Percentiles rank a stretch among this genome's conserved stretches.
These are phyloP conservation scores for Eucalyptus rudis DNA, from an alignment of 345 rosid species.

Conservation along the genomic window DNA sequence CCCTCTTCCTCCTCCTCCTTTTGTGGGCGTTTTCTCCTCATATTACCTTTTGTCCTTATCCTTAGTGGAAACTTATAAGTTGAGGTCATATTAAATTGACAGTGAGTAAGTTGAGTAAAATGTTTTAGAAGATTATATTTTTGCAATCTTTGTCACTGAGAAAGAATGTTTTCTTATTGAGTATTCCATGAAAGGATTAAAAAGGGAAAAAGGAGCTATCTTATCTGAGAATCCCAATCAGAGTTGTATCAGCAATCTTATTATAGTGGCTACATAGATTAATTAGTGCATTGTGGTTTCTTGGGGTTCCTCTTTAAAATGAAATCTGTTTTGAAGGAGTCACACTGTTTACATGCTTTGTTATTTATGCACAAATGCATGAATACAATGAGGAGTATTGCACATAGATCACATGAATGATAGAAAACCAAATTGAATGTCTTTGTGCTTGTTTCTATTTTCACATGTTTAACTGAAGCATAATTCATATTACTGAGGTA, in stretches of 20 bases:
- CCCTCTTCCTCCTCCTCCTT: not conserved
- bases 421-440: not conserved
- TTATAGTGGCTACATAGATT: not conserved
- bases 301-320: not conserved
- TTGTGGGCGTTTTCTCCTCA: not conserved
- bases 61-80: not conserved
- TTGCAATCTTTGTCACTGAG: not conserved
- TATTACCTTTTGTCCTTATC: not conserved
- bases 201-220: not conserved
- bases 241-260: not conserved
- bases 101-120: not conserved
- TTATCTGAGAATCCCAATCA: not conserved
- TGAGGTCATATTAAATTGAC: not conserved
- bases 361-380: not conserved
- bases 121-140: not conserved
- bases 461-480: not conserved
- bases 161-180: not conserved
- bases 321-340: not conserved
- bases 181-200: not conserved
- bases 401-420: not conserved
- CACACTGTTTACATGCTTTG: not conserved
- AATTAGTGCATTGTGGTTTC: not conserved
- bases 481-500: not conserved
- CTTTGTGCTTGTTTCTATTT: not conserved
- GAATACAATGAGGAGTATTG: not conserved